A percentile compares a stretch with the other conserved stretches of the same genome.
Evolutionary conservation across 352 stramenopile species (phyloP).

Genomic region (Pythium grandisporangium): DNA sequence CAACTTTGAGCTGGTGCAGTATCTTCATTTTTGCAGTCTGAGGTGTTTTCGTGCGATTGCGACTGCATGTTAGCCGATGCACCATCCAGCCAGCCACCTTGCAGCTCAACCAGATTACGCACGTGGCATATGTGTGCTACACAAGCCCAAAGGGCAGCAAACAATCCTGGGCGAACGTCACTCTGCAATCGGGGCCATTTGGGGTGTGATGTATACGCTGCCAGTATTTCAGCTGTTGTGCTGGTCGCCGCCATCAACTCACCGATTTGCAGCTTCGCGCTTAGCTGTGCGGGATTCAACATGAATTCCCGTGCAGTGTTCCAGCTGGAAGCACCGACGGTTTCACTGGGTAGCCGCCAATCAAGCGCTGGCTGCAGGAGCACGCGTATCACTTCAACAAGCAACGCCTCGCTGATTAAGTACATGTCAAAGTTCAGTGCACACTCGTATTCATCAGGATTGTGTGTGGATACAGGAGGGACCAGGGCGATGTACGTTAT

Average conservation of each 20-base stretch:
- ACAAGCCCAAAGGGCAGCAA: constrained; percentile 16
- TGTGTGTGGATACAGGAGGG: neutral
- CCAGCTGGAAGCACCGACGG: constrained; percentile 53
- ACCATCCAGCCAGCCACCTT: no score
- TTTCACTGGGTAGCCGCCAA: constrained; percentile 34
- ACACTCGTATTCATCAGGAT: neutral
- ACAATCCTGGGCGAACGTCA: neutral
- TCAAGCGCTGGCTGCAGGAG: constrained; percentile 25
- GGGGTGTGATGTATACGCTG: constrained; percentile 18
- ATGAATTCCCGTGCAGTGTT: constrained; percentile 29
- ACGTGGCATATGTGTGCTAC: constrained; percentile 32
- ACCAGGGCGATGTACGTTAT: constrained; percentile 2
- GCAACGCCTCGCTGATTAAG: constrained; percentile 42
- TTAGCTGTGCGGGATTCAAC: constrained; percentile 16
- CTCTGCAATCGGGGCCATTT: constrained; percentile 8
- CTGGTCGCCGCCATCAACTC: neutral
- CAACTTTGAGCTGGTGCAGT: no score
- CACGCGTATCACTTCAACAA: constrained; percentile 35
- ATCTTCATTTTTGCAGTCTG: no score
- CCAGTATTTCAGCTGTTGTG: constrained; percentile 12
- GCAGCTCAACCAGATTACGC: constrained; percentile 14
- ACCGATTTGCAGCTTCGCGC: constrained; percentile 5
- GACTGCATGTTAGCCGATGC: no score
- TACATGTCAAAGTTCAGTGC: constrained; percentile 40
- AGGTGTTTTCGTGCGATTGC: no score